Conservation (phyloP, 2,329 filamentous ascomycete species). For the Pseudophaeomoniella oleicola region DNA sequence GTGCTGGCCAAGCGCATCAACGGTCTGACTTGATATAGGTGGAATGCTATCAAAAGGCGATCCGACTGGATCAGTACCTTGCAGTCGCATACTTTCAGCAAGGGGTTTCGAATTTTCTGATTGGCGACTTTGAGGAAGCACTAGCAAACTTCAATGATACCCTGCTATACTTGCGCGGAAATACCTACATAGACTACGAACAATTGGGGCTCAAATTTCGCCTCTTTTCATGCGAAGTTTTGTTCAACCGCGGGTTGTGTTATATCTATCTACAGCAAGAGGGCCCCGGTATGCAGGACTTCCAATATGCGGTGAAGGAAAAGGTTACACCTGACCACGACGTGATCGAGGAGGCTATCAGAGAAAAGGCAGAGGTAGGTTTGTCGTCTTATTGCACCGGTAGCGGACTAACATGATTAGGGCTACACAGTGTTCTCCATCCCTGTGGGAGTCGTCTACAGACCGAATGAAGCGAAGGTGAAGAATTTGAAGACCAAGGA, state of each 20-base stretch:
- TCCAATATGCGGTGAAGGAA: slow-evolving; percentile 82
- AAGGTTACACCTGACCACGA: slow-evolving; percentile 94
- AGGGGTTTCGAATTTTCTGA: slow-evolving; percentile 91
- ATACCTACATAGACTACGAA: slow-evolving; percentile 95
- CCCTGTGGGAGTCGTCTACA: slow-evolving; percentile 85
- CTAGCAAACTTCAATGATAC: slow-evolving; percentile 98
- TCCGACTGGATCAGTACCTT: slow-evolving; percentile 83
- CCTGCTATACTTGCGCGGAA: slow-evolving; percentile 81
- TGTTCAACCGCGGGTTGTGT: slow-evolving; percentile 93
- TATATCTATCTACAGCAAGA: slow-evolving; percentile 94
- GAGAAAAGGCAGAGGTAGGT: slow-evolving; percentile 75
- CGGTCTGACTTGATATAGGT: slow-evolving; percentile 45
- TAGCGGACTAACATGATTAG: slow-evolving; percentile 26
- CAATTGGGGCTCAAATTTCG: slow-evolving; percentile 93
- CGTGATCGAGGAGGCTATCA: slow-evolving; percentile 94
- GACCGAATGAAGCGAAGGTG: slow-evolving; percentile 94
- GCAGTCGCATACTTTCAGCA: slow-evolving; percentile 98
- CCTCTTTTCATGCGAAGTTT: slow-evolving; percentile 88
- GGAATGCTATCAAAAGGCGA: slow-evolving; percentile 84
- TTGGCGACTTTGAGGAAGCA: slow-evolving; percentile 94
- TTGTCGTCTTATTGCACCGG: not conserved
- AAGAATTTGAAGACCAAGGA: slow-evolving; percentile 97
- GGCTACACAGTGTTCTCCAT: slow-evolving; percentile 98
- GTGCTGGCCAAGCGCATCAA: no score
- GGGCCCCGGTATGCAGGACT: slow-evolving; percentile 78